Evolutionary conservation across 805 yeast genomes (phyloP), one percentile per base, ranked within the genome.

Genomic region (Saccharomyces cerevisiae): DNA sequence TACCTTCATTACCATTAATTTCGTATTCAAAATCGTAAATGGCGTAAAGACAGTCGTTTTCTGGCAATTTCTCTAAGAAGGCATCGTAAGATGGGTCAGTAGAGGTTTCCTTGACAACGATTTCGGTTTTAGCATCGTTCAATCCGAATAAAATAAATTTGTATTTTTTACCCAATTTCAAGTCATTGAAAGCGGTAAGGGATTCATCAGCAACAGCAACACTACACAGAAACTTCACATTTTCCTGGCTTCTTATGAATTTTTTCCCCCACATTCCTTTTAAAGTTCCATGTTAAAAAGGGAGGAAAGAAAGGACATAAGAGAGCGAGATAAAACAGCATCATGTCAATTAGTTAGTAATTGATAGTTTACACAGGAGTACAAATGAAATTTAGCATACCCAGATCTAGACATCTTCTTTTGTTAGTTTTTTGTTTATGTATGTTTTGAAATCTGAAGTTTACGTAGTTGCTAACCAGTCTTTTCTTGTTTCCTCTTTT

Each of bases 11-110:
- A 51, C 81, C 83, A 61, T 86, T 82, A 57, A 89, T 77, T 74
- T 90, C 96, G 75, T 91, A 94, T 77, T 92, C 97, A 67, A 94
- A 92, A 76, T 92, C 98, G 76, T 89, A 94, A 54, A 94, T 84
- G 57, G 98, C 99, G 73, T 94, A 94, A 73, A 91, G 84, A 76
- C 97, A 89, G 70, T 92, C 97, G 71, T 87, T 82, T 78, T 94
- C 99, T 65, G 98, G 97, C 67, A 94, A 82, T 69, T 87, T 82
- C 71, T 82, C 89, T 66, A 92, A 75, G 75, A 94, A 94, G 41
- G 82, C 75, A 66, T 94, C 98, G 76, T 94, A 94, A 64, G 84
- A 87, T 41, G 66, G 68, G 26, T 83, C 86, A 52, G 79, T 75
- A 53, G 97, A 89, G 58, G 92, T 87, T 73, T 85, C 81, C 68